Base-by-base conservation (phyloP, 495 filamentous ascomycete genomes). In the Darksidea phi region DNA sequence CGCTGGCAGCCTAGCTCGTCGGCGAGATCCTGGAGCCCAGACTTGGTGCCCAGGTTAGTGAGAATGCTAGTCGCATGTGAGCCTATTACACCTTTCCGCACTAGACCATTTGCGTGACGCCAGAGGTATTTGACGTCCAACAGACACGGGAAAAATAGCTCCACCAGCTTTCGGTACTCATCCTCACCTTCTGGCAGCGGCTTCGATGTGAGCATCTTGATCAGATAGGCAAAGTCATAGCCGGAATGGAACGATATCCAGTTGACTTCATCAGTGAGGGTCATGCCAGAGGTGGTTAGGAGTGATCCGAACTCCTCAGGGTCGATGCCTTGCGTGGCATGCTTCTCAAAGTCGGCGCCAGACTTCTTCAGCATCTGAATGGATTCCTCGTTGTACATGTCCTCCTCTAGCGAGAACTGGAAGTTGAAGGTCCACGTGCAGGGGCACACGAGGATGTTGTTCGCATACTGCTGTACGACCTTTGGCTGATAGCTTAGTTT, bases 381-480 rank as follows among this genome's bases (percentile, higher is more conserved):
- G 24, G 92, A 97, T 28, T 89, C 86, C 68, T 95, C 86, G 38
- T 90, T 89, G 75, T 92, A 97, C 94, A 98, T 98, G 75, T 98
- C 94, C 4, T 90, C 84, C 63, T 93, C 86, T 10, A 96, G 79
- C 3, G 90, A 91, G 71, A 97, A 98, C 67, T 92, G 89, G 76
- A 98, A 98, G 77, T 98, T 97, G 80, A 98, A 98, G 64, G 95
- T 91, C 94, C 94, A 98, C 18, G 94, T 95, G 67, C 86, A 93
- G 10, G 91, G 91, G 28, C 88, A 82, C 24, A 86, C 83, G 6
- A 82, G 75, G 48, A 88, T 78, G 56, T 77, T 80, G 58, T 78
- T 80, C n/a, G 73, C 73, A 56, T 79, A 77, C 49, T 77, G 54
- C 42, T 66, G 66, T 13, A 59, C 47, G 1, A 43, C 23, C 32